phyloP scores from a whole-genome alignment of 2,329 filamentous ascomycete species.

The Colletotrichum chrysophilum region DNA sequence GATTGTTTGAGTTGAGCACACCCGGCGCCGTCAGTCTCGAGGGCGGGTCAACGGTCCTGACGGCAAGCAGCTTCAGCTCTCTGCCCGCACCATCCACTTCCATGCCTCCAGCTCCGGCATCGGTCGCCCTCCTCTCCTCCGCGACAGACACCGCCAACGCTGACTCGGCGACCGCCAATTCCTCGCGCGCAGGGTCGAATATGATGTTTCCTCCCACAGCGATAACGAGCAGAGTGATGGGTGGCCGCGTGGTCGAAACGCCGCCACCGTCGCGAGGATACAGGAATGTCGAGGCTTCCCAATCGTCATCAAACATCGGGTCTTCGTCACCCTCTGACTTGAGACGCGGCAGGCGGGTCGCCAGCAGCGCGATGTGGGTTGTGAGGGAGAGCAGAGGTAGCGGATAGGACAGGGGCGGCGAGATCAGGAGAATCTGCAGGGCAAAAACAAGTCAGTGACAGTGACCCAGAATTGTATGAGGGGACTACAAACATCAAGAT shows the following conservation, averaged over 20 bases:
- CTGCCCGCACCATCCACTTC: conserved; percentile 46
- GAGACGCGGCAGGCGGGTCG: conserved; percentile 81
- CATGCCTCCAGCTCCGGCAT: conserved; percentile 36
- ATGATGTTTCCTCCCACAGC: conserved; percentile 87
- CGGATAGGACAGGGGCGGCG: conserved; percentile 90
- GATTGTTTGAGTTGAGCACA: conserved; percentile 68
- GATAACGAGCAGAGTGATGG: conserved; percentile 89
- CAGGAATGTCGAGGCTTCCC: conserved; percentile 81
- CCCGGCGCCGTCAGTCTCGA: conserved; percentile 75
- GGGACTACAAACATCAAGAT: conserved; percentile 77
- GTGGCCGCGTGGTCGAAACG: conserved; percentile 61
- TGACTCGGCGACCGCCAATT: conserved; percentile 90
- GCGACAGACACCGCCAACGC: conserved; percentile 85
- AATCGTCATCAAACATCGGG: conserved; percentile 97
- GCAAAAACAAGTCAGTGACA: background rate
- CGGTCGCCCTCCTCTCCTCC: conserved; percentile 38
- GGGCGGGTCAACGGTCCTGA: conserved; percentile 77
- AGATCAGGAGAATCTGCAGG: conserved; percentile 83
- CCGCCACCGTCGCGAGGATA: conserved; percentile 62
- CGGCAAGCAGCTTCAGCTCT: conserved; percentile 66
- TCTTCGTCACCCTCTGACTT: conserved; percentile 94
- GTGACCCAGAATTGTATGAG: background rate
- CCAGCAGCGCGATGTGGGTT: conserved; percentile 89
- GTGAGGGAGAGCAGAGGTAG: conserved; percentile 91
- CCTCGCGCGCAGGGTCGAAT: conserved; percentile 90